These are phyloP conservation scores for Neofusicoccum kwambonambiense DNA, from an alignment of 2,329 filamentous ascomycete species.

Conservation along the genomic window DNA sequence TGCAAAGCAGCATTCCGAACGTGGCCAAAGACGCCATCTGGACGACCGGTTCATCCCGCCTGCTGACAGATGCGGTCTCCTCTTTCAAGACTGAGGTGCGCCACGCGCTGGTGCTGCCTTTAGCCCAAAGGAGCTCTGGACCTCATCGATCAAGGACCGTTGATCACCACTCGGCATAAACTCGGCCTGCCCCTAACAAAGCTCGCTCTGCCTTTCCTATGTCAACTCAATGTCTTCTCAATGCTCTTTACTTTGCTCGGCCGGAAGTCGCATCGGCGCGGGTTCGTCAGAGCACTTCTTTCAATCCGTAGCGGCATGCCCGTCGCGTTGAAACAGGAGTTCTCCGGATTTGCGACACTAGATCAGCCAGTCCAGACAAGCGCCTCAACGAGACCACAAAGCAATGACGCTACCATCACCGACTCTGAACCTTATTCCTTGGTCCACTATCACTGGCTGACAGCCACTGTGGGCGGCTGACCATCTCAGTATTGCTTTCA, in stretches of 20 bases:
- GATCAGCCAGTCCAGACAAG: not conserved
- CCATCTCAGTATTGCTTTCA: too few species aligned
- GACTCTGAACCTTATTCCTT: too few species aligned
- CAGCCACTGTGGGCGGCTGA: too few species aligned
- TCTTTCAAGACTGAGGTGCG: not conserved
- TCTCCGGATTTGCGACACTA: not conserved
- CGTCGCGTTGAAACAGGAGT: not conserved
- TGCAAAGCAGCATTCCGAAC: not conserved
- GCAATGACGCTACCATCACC: too few species aligned
- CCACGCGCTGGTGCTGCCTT: too few species aligned
- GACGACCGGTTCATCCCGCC: not conserved
- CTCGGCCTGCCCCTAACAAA: not conserved
- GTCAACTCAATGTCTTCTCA: not conserved
- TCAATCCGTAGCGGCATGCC: not conserved
- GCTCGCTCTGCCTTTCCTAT: too few species aligned
- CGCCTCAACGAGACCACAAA: too few species aligned
- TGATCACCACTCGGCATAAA: not conserved
- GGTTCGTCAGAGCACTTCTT: too few species aligned
- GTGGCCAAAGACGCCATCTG: not conserved
- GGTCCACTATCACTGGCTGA: too few species aligned
- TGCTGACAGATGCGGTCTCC: not conserved
- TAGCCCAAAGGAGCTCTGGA: not conserved
- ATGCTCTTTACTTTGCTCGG: not conserved
- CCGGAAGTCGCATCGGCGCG: too few species aligned
- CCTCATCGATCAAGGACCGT: not conserved